Evolutionary conservation across 768 basidiomycete species (phyloP), one percentile per base, ranked within the genome.

Genomic region (Auricularia sp.): DNA sequence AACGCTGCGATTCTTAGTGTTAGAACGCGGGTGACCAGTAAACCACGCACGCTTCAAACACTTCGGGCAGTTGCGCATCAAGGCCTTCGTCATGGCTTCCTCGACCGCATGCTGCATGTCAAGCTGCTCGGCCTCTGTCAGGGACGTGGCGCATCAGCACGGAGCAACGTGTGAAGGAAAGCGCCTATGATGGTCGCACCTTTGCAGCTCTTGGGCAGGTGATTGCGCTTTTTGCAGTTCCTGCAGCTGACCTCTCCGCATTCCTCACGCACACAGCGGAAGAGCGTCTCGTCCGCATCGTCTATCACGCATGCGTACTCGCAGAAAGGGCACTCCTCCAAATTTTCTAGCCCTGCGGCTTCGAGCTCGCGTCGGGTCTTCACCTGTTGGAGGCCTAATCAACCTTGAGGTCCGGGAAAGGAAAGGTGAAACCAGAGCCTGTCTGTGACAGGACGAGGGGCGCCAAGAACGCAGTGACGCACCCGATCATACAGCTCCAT

Each of bases 261-360:
- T 0, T 84, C 87, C 63, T 82, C 78, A 64, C 84, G 84, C 65
- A 81, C 77, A 64, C 82, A 83, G 67, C 78, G 65, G 66, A 89
- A 81, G 36, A 91, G 74, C 72, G 82, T 86, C 71, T 91, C 88
- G 61, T 83, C 76, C 43, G 73, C 73, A 62, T 86, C 81, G 62
- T 90, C 90, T 62, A 91, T 85, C n/a, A 90, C 84, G 68, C 85
- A 86, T 64, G 85, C 89, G 77, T 83, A 97, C 53, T 93, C 91
- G 75, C 94, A 97, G 68, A 87, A 91, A 3, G 94, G 94, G 72
- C 94, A 97, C 69, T 89, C 89, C 73, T 94, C 93, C 16, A 96
- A 77, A 3, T 85, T 85, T 56, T 91, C 90, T 39, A 97, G 71
- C 1, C 80, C 84, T 18, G 93, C 93, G 0, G 81, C 83, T 64